Evolutionary conservation across 352 stramenopile genomes (phyloP).

Genomic region (Globisporangium mamillatum): DNA sequence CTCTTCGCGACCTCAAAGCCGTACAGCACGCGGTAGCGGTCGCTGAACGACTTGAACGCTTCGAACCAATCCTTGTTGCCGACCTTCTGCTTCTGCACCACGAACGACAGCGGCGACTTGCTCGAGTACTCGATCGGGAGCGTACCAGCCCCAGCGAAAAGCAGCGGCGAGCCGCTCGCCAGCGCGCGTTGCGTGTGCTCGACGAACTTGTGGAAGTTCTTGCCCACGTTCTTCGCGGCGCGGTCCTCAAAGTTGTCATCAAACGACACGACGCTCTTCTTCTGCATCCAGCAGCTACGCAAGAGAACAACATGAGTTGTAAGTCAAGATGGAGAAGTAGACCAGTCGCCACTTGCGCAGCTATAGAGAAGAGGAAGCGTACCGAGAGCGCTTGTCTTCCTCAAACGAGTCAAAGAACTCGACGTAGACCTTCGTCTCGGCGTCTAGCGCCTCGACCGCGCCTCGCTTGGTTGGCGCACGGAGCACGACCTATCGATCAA

Average conservation of each 20-base stretch:
- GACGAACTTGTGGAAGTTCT: conserved; percentile 74
- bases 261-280: conserved; percentile 74
- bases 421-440: conserved; percentile 77
- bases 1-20: conserved; percentile 26
- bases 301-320: neutral
- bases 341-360: neutral
- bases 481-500: conserved; percentile 47
- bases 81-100: conserved; percentile 43
- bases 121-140: conserved; percentile 81
- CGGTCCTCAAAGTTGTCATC: conserved; percentile 73
- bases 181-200: conserved; percentile 70
- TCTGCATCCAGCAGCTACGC: conserved; percentile 73
- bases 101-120: conserved; percentile 52
- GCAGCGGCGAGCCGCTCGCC: conserved; percentile 57
- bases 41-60: conserved; percentile 68
- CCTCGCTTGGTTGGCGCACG: conserved; percentile 54
- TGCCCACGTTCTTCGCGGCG: conserved; percentile 76
- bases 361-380: neutral
- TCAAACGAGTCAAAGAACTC: conserved; percentile 84
- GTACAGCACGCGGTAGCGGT: conserved; percentile 50
- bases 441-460: conserved; percentile 49
- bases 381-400: conserved; percentile 63
- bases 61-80: conserved; percentile 57
- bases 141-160: conserved; percentile 62
- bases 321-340: neutral